Percentiles rank a stretch among this genome's conserved stretches.
phyloP scores from a whole-genome alignment of 177 flowering plant genomes.

The Vitis hybrid region DNA sequence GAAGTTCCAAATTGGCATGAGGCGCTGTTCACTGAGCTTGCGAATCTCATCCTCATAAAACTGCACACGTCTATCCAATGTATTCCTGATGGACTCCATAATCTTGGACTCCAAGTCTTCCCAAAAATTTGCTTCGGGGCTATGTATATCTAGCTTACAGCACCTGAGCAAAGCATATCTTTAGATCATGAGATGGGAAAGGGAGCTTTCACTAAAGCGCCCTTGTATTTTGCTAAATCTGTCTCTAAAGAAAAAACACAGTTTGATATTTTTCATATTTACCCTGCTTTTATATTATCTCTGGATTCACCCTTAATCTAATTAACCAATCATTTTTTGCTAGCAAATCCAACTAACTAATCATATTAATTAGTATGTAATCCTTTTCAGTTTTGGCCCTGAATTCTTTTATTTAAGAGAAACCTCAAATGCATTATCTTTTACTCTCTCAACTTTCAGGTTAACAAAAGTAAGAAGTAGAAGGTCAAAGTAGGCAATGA shows the following conservation, averaged over 20 bases:
- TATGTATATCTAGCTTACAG: conserved; percentile 84
- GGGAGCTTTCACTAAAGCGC: background rate
- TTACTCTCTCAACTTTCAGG: background rate
- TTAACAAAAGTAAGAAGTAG: background rate
- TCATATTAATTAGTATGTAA: background rate
- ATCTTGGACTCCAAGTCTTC: conserved; percentile 89
- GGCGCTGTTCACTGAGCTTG: conserved; percentile 90
- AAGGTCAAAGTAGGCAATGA: background rate
- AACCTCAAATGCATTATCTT: background rate
- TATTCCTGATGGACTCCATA: conserved; percentile 78
- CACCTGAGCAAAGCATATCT: conserved; percentile 49
- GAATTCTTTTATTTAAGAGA: background rate
- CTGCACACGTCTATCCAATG: conserved; percentile 88
- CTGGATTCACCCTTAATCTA: background rate
- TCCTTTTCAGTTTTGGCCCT: background rate
- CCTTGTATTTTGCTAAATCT: background rate
- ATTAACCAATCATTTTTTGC: too few relatives aligned
- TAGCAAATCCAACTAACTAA: too few relatives aligned
- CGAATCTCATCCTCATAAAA: conserved; percentile 99
- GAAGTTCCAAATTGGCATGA: conserved; percentile 95
- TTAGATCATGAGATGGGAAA: conserved; percentile 6
- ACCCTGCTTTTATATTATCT: background rate
- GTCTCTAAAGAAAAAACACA: background rate
- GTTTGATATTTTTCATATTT: background rate
- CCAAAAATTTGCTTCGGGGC: conserved; percentile 86